A percentile compares a stretch with the other conserved stretches of the same genome.
Evolutionary conservation across 495 filamentous ascomycete genomes (phyloP).

Genomic region (Penicillium ucsense): DNA sequence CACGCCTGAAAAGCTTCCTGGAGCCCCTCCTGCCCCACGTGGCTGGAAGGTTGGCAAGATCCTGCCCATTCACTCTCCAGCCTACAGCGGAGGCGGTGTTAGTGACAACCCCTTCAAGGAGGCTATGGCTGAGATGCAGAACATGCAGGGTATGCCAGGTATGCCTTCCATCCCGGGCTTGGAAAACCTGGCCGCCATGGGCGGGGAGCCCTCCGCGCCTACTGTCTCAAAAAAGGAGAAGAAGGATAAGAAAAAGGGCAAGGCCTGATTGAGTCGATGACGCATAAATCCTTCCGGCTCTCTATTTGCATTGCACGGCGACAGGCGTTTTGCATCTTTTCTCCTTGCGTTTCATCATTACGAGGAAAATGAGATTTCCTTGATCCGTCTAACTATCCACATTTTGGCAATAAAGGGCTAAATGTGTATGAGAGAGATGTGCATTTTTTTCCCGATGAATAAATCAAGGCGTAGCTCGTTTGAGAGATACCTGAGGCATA

Average conservation of each 20-base stretch:
- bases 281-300: constrained; percentile 3
- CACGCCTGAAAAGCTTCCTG: constrained; percentile 52
- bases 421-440: too few relatives aligned
- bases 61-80: constrained; percentile 76
- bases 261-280: constrained; percentile 19
- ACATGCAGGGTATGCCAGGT: constrained; percentile 44
- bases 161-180: constrained; percentile 38
- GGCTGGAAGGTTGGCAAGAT: constrained; percentile 88
- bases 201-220: constrained; percentile 26
- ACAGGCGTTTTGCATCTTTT: constrained; percentile 21
- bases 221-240: constrained; percentile 34
- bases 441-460: background rate
- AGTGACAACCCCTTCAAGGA: constrained; percentile 95
- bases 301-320: constrained; percentile 30
- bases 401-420: too few relatives aligned
- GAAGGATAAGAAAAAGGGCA: constrained; percentile 43
- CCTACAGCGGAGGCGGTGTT: constrained; percentile 86
- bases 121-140: constrained; percentile 91
- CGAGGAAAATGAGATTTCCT: constrained; percentile 9
- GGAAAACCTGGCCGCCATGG: constrained; percentile 32
- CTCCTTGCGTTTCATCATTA: constrained; percentile 2
- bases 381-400: constrained; percentile 6
- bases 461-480: too few relatives aligned
- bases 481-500: too few relatives aligned
- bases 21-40: constrained; percentile 65